Evolutionary conservation across 345 rosid genomes (phyloP).

Genomic region (Sonneratia caseolaris): DNA sequence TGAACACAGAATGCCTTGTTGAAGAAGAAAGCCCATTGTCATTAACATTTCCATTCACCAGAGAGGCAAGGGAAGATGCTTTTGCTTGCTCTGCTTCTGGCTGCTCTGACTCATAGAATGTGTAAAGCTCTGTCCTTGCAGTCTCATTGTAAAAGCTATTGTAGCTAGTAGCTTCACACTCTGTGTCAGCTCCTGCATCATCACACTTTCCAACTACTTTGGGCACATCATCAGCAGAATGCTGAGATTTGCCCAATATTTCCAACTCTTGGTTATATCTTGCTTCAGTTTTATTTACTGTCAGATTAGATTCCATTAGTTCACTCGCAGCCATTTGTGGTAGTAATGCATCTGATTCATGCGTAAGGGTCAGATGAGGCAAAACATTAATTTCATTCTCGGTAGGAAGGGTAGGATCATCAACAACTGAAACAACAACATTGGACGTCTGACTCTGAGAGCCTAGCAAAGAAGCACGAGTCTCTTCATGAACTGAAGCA

Average conservation of each 20-base stretch:
- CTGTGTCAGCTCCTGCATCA: conserved; percentile 18
- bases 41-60: conserved; percentile 16
- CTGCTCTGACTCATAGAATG: conserved; percentile 40
- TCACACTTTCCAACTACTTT: conserved; percentile 13
- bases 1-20: conserved; percentile 24
- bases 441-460: conserved; percentile 1
- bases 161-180: conserved; percentile 14
- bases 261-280: conserved; percentile 18
- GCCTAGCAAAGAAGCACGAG: not conserved
- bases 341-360: conserved; percentile 27
- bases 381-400: conserved; percentile 22
- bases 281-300: conserved; percentile 16
- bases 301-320: conserved; percentile 19
- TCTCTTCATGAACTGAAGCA: conserved; percentile 10
- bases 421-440: conserved; percentile 4
- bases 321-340: conserved; percentile 25
- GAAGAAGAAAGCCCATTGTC: conserved; percentile 32
- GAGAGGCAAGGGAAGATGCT: conserved; percentile 24
- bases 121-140: conserved; percentile 50
- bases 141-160: conserved; percentile 26
- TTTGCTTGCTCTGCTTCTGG: conserved; percentile 21
- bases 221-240: conserved; percentile 11
- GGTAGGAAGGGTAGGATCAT: conserved; percentile 3
- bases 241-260: conserved; percentile 7
- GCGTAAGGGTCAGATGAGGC: conserved; percentile 11